Evolutionary conservation across 306 rosid species (phyloP).

Genomic region (Citrullus amarus): DNA sequence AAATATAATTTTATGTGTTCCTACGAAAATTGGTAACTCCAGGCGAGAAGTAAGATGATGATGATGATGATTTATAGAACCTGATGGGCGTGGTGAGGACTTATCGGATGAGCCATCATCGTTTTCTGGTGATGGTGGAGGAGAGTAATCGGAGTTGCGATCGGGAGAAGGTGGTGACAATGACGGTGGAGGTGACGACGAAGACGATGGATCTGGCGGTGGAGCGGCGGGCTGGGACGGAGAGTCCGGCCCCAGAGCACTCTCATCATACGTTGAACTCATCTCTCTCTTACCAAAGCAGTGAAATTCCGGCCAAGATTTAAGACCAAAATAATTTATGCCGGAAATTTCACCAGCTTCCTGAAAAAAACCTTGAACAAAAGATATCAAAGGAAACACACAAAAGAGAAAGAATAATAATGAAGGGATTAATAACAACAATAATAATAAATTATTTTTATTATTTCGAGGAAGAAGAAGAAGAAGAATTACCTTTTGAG

Average conservation of each 20-base stretch:
- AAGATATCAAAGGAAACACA: no score
- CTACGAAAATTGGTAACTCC: no score
- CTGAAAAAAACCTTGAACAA: no score
- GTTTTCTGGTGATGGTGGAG: not conserved
- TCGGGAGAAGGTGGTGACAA: not conserved
- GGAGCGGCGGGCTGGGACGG: not conserved
- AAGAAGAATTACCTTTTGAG: not conserved
- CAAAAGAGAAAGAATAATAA: no score
- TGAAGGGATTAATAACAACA: no score
- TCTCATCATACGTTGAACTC: not conserved
- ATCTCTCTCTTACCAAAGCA: not conserved
- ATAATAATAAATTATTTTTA: no score
- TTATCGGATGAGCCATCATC: not conserved
- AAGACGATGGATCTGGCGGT: conserved; percentile 5
- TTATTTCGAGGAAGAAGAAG: no score
- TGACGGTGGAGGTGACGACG: conserved; percentile 13
- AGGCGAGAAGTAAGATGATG: not conserved
- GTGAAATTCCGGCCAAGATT: conserved; percentile 23
- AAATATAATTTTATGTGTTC: no score
- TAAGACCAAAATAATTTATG: not conserved
- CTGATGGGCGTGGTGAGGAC: not conserved
- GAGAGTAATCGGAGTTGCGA: not conserved
- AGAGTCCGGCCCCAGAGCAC: conserved; percentile 9
- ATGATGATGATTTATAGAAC: not conserved
- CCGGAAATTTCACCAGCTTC: conserved; percentile 8